Conservation (phyloP, 1,284 basidiomycete species). For the Cryptococcus depauperatus region DNA sequence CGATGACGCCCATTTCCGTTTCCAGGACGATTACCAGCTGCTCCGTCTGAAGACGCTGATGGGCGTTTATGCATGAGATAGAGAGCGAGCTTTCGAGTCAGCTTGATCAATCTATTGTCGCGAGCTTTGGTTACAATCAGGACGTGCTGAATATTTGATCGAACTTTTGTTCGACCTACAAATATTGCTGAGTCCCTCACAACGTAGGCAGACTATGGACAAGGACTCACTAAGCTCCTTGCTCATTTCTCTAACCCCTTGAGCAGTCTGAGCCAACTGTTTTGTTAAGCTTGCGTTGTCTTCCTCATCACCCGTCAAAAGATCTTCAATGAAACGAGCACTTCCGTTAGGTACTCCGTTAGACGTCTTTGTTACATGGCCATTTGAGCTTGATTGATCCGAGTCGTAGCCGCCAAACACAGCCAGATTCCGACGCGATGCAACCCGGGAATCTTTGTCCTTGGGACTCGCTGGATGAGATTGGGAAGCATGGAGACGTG, state of each 20-base stretch:
- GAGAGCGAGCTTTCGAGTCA: conserved; percentile 89
- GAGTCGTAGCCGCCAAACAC: conserved; percentile 28
- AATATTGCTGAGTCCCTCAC: background rate
- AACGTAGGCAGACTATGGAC: background rate
- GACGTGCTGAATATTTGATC: conserved; percentile 82
- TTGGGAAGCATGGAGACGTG: conserved; percentile 1
- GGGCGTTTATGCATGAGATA: conserved; percentile 75
- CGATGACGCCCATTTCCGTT: conserved; percentile 12
- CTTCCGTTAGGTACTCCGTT: too few relatives aligned
- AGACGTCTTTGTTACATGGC: conserved; percentile 3
- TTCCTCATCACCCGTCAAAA: conserved; percentile 49
- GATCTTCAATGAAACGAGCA: too few relatives aligned
- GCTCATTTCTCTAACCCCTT: conserved; percentile 96
- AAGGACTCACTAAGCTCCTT: conserved; percentile 78
- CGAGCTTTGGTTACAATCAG: conserved; percentile 97
- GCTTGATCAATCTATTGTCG: conserved; percentile 90
- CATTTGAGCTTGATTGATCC: conserved; percentile 22
- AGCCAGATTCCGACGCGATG: conserved; percentile 9
- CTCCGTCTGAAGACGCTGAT: background rate
- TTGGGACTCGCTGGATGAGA: conserved; percentile 9
- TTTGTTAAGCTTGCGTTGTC: conserved; percentile 71
- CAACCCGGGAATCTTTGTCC: conserved; percentile 8
- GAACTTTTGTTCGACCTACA: conserved; percentile 80
- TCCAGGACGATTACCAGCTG: conserved; percentile 11
- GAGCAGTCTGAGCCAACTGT: conserved; percentile 92